Conservation (phyloP, 2,329 filamentous ascomycete genomes). For the Alternaria hordeiaustralica region DNA sequence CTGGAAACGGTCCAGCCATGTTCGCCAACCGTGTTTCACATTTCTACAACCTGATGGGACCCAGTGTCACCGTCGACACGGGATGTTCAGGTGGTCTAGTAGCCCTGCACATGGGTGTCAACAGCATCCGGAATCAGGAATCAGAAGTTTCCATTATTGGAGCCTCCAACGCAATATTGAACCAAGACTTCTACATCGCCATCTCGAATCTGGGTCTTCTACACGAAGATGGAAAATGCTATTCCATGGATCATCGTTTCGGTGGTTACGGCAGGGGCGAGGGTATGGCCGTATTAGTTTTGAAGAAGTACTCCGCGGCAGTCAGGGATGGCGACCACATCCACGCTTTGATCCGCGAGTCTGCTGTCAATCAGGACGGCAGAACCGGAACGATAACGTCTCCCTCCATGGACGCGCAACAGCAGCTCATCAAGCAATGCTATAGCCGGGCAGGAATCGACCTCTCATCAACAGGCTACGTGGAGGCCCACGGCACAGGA, state of each 20-base stretch:
- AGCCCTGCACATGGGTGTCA: constrained; percentile 1
- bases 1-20: constrained; percentile 1
- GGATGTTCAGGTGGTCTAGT: background rate
- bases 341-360: background rate
- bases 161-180: background rate
- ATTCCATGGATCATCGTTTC: background rate
- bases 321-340: background rate
- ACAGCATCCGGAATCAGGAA: background rate
- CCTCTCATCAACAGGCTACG: constrained; percentile 6
- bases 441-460: constrained; percentile 3
- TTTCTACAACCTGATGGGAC: background rate
- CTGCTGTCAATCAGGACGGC: background rate
- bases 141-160: background rate
- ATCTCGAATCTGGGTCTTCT: background rate
- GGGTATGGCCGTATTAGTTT: background rate
- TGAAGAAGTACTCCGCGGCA: background rate
- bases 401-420: background rate
- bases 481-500: constrained; percentile 54
- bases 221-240: background rate
- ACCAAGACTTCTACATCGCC: background rate
- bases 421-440: background rate
- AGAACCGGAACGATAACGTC: background rate
- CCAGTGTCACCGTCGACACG: background rate
- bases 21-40: constrained; percentile 1
- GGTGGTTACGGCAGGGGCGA: constrained; percentile 1